Conservation (phyloP, 208 protist species). For the Acanthamoeba lenticulata region DNA sequence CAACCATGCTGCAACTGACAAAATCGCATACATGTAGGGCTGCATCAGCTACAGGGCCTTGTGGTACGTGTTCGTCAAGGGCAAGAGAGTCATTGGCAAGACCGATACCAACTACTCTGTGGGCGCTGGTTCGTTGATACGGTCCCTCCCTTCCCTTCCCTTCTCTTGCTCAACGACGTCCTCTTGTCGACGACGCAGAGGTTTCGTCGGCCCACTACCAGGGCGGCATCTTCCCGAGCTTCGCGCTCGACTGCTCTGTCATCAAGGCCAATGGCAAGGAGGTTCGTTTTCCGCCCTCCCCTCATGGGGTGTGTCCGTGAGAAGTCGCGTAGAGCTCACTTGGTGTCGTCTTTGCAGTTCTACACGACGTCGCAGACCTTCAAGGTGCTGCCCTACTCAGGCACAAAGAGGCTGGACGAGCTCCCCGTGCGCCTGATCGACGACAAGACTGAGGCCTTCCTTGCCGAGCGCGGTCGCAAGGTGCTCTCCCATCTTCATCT, state of each 20-base stretch:
- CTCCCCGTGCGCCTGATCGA: background rate
- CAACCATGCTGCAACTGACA: background rate
- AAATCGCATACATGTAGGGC: background rate
- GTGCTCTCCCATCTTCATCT: background rate
- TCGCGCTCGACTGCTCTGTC: background rate
- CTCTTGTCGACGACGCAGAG: background rate
- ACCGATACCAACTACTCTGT: conserved; percentile 14
- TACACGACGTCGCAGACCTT: background rate
- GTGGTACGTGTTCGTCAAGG: background rate
- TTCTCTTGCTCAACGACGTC: background rate
- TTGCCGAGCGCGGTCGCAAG: background rate
- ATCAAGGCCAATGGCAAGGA: conserved; percentile 44
- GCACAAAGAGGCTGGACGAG: background rate
- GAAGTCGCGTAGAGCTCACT: background rate
- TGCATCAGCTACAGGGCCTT: background rate
- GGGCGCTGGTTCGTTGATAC: background rate
- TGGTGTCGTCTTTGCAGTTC: background rate
- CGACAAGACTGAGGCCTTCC: background rate
- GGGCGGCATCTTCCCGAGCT: conserved; percentile 7
- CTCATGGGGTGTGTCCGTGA: background rate
- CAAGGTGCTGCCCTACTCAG: background rate
- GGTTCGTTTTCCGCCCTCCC: background rate
- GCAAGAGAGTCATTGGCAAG: background rate
- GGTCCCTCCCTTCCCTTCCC: too few relatives aligned
- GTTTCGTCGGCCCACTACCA: background rate